Evolutionary conservation across 495 filamentous ascomycete genomes (phyloP), one percentile per base, ranked within the genome.

Genomic region (Endocarpon pusillum): DNA sequence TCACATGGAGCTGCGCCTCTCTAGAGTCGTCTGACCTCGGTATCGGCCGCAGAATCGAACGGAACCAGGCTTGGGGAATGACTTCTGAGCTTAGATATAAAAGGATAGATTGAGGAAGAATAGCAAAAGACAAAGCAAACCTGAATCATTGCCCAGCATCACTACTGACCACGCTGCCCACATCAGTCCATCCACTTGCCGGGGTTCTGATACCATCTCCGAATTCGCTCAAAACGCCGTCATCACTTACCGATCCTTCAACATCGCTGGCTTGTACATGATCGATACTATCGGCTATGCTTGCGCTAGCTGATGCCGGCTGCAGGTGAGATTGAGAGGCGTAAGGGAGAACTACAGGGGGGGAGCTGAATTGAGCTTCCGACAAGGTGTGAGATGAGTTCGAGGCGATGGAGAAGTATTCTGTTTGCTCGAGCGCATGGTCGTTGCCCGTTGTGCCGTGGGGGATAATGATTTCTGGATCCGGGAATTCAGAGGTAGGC

Each of bases 131-230:
- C n/a, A n/a, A n/a, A n/a, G n/a, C n/a, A n/a, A n/a, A n/a, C n/a
- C n/a, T n/a, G n/a, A n/a, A n/a, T 49, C 59, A 52, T 22, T 51
- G 48, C 20, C 45, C 44, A 47, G 61, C 58, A 8, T 62, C 55
- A 14, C 52, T 69, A 49, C 77, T 81, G 20, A 80, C 58, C 21
- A 73, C 69, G 45, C 79, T 84, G 11, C 75, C 78, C 6, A 86
- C 68, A 36, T 86, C 79, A 3, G 76, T 78, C 80, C 80, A 86
- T 17, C 12, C 28, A 51, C 71, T 79, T 21, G 66, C 64, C 0
- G 78, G 77, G 6, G 78, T 86, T 25, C 53, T 50, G 24, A 71
- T 59, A 4, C 69, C 73, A 12, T 63, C 66, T 12, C 61, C 75
- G 39, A 67, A 55, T 7, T 81, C 73, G 47, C 79, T 86, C 58